Conservation (phyloP, 345 rosid species). For the Syzygium oleosum region DNA sequence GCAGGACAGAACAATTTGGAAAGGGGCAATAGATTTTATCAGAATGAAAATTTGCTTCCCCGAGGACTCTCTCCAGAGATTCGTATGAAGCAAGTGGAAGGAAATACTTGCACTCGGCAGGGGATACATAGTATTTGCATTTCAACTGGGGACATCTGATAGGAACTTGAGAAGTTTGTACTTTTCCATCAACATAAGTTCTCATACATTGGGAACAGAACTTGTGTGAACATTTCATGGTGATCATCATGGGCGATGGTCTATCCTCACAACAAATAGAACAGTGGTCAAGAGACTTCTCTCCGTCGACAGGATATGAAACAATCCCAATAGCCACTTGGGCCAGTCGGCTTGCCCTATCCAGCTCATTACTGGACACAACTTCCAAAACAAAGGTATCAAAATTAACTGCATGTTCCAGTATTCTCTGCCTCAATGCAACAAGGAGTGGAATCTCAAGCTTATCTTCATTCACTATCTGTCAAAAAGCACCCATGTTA, state of each 20-base stretch:
- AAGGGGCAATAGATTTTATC: slow-evolving; percentile 84
- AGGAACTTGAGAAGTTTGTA: slow-evolving; percentile 71
- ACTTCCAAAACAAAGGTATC: slow-evolving; percentile 62
- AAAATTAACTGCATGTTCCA: slow-evolving; percentile 52
- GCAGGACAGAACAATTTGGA: slow-evolving; percentile 69
- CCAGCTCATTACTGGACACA: slow-evolving; percentile 44
- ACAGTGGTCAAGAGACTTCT: slow-evolving; percentile 44
- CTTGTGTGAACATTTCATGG: slow-evolving; percentile 77
- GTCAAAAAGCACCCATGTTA: slow-evolving; percentile 15
- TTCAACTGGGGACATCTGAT: slow-evolving; percentile 81
- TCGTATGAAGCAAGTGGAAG: slow-evolving; percentile 58
- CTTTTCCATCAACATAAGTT: slow-evolving; percentile 77
- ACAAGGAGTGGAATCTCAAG: slow-evolving; percentile 56
- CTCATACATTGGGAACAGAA: slow-evolving; percentile 96
- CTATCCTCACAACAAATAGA: slow-evolving; percentile 88
- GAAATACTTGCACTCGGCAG: slow-evolving; percentile 55
- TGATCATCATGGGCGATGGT: slow-evolving; percentile 63
- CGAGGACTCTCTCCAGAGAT: slow-evolving; percentile 50
- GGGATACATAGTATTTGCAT: slow-evolving; percentile 69
- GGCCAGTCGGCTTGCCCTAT: slow-evolving; percentile 58
- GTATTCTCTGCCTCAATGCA: slow-evolving; percentile 71
- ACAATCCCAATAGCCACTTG: slow-evolving; percentile 76
- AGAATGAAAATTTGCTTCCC: slow-evolving; percentile 52
- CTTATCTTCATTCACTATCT: slow-evolving; percentile 52
- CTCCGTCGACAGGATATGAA: slow-evolving; percentile 33